Evolutionary conservation across 176 grass and related monocot genomes (phyloP), one percentile per base, ranked within the genome.

Genomic region (Otatea glauca): DNA sequence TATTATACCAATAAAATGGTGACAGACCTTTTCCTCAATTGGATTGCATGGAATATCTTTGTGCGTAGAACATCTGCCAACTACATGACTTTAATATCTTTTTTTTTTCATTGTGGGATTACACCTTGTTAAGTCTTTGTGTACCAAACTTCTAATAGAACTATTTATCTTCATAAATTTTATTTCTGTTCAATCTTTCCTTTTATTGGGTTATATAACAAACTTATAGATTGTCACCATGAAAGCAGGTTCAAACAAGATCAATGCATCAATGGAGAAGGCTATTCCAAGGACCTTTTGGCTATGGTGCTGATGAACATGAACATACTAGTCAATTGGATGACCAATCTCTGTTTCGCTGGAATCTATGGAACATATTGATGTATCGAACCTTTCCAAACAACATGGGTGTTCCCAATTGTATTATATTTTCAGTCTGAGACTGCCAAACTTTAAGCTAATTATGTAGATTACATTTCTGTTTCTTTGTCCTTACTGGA

Each of bases 201-300:
- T 7, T 13, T 24, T 23, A n/a, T 49, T 75, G 38, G 5, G 21
- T 47, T 38, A 15, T 75, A 47, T 58, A 81, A 23, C 54, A 47
- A 68, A 12, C 41, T 60, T 56, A 81, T 47, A 25, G 32, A 82
- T 45, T 24, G 11, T 59, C 21, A 20, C 16, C 59, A 4, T 75
- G 39, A 60, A 76, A 82, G 67, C 67, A 88, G 79, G 72, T 83
- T 48, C 11, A 48, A 53, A 83, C 79, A 88, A 64, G 72, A 32
- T 83, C 56, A 63, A 42, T 60, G 56, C 65, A 88, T 50, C 83
- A 70, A 48, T 56, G 72, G 63, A 81, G 50, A 62, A 38, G n/a
- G 18, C 14, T 56, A 68, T 50, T 68, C 6, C 64, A 77, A 51
- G 79, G 72, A 77, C 35, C 53, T 53, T 61, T 15, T 48, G 45